Percentiles rank a stretch among this genome's conserved stretches.
Evolutionary conservation across 148 eudicot genomes (phyloP).

Genomic region (Camellia japonica): DNA sequence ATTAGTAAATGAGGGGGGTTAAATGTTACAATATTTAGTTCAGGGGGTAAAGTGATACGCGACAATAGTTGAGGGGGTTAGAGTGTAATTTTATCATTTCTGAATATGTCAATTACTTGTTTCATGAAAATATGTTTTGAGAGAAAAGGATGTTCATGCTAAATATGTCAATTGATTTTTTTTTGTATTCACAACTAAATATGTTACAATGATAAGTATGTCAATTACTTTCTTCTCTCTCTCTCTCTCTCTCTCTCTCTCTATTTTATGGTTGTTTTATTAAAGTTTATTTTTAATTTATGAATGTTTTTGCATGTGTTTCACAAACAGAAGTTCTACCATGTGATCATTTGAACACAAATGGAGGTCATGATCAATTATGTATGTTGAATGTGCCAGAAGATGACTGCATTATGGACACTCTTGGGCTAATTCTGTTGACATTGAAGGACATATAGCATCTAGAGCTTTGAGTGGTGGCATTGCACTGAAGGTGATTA

Average conservation of each 20-base stretch:
- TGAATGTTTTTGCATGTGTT: conserved; percentile 7
- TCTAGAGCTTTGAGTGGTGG: conserved; percentile 99
- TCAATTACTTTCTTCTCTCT: too few species aligned
- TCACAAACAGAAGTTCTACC: conserved; percentile 29
- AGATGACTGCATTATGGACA: conserved; percentile 67
- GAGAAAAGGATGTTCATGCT: too few species aligned
- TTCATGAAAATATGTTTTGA: too few species aligned
- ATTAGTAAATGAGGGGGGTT: too few species aligned
- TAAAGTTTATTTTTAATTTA: not conserved
- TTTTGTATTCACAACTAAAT: too few species aligned
- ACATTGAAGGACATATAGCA: conserved; percentile 69
- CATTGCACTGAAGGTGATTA: conserved; percentile 81
- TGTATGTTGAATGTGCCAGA: conserved; percentile 24
- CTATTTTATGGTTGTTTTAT: not conserved
- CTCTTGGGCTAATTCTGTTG: conserved; percentile 95
- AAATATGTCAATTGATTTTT: too few species aligned
- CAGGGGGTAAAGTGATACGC: too few species aligned
- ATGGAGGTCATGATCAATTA: conserved; percentile 24
- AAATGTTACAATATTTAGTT: too few species aligned
- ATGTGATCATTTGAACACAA: conserved; percentile 25
- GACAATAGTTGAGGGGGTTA: too few species aligned
- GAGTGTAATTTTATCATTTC: too few species aligned
- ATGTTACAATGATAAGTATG: too few species aligned
- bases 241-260: too few species aligned
- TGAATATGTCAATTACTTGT: not conserved